Conservation (phyloP, 2,329 filamentous ascomycete species). For the Tolypocladium paradoxum region DNA sequence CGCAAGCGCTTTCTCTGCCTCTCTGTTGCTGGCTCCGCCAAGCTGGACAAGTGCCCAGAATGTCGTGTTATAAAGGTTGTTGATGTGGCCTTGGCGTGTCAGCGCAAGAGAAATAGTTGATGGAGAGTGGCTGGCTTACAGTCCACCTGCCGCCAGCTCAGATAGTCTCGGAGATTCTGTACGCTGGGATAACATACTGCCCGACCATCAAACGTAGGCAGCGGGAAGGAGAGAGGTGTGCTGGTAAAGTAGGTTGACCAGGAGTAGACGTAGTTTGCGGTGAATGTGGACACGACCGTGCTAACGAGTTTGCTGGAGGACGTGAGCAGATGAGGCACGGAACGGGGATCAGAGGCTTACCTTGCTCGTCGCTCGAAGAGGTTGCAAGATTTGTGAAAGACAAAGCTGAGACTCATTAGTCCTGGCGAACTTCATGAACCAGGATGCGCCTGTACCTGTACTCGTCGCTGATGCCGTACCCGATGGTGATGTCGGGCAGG, state of each 20-base stretch:
- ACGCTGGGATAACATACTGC: conserved; percentile 82
- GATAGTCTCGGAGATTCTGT: conserved; percentile 79
- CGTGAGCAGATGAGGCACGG: neutral
- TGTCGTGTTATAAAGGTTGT: conserved; percentile 95
- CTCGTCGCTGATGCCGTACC: conserved; percentile 91
- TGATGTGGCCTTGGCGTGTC: conserved; percentile 65
- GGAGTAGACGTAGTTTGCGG: conserved; percentile 73
- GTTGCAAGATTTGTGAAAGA: conserved; percentile 71
- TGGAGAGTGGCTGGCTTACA: conserved; percentile 44
- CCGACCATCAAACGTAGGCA: conserved; percentile 87
- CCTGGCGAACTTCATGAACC: neutral
- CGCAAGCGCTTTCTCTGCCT: conserved; percentile 72
- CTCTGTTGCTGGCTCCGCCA: conserved; percentile 63
- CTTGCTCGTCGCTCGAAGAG: conserved; percentile 80
- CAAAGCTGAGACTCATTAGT: conserved; percentile 49
- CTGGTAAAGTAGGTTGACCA: conserved; percentile 71
- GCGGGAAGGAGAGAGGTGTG: conserved; percentile 56
- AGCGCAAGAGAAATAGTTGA: conserved; percentile 1
- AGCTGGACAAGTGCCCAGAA: conserved; percentile 83
- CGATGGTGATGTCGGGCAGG: conserved; percentile 74
- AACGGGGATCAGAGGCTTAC: conserved; percentile 30
- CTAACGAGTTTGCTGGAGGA: conserved; percentile 69
- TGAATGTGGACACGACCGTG: conserved; percentile 87
- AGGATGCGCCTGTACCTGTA: conserved; percentile 47
- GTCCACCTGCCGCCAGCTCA: conserved; percentile 95